Base-by-base conservation (phyloP, 2,329 filamentous ascomycete species). In the Hymenoscyphus fructigenus region DNA sequence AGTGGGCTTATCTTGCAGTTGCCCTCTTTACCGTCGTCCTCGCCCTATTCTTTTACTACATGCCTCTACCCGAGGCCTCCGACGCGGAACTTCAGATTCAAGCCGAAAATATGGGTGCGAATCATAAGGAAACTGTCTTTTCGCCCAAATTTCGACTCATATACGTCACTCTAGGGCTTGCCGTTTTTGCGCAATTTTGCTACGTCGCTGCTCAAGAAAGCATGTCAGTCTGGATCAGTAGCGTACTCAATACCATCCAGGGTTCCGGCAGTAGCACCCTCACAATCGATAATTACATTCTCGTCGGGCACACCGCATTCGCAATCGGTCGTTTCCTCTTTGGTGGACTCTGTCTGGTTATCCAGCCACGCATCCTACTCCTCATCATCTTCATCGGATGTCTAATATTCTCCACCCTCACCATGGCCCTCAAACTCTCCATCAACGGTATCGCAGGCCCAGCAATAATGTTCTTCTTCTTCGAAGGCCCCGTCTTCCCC, bases 1-100 rank as follows among this genome's bases (percentile, higher is more conserved):
- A 95, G 76, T 96, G 90, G 89, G 91, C 91, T 0, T 95, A 95
- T 71, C 83, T 95, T n/a, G 89, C 88, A 63, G 89, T 94, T 66
- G 91, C 91, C 0, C 81, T 90, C 28, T 88, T 93, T 63, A 91
- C 90, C 65, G 90, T 89, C 61, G 80, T 85, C 2, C 81, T 96
- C 2, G 90, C 87, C 0, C 78, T 89, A 3, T 85, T 89, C 73
- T 88, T 90, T 74, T 89, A 85, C 73, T 90, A 89, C 71, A 86
- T 88, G 81, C 87, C 87, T 0, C 78, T 89, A 2, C 86, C 87
- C 0, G 87, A 80, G 85, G 69, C 79, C 80, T 2, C 77, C 78
- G 66, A 86, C 82, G 69, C 79, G 26, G 83, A 85, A 1, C 70
- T 87, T 5, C 81, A 85, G 68, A 77, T 85, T 29, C 82, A 82